Base-by-base conservation (phyloP, 1,139 yeast species). In the Diutina catenulata region DNA sequence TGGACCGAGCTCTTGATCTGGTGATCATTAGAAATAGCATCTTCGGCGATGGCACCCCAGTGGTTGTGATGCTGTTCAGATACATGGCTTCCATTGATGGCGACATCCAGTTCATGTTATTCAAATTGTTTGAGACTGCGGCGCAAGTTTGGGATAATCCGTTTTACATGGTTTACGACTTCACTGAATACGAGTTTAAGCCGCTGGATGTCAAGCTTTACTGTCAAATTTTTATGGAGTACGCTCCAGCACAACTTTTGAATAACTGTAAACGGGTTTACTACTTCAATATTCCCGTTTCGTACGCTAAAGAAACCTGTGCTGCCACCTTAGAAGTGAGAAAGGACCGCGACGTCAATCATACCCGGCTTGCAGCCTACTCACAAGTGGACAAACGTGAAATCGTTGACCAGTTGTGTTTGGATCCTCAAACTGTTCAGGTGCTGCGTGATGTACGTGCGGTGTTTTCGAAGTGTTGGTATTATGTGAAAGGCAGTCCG, bases 61-160 rank as follows among this genome's bases (percentile, higher is more conserved):
- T 77, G 19, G 60, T 83, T 19, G 75, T 80, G 1, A 52, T 82
- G 13, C 71, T 76, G 31, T 62, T 72, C 41, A 52, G 60, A 33
- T 59, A 65, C 43, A 55, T 74, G 46, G 53, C 57, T 36, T 49
- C 62, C 37, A 56, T 70, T 10, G 62, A 64, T 9, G 49, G 64
- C 37, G 83, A 80, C 42, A 57, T 71, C 1, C 80, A 80, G 37
- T 59, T 72, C 8, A 59, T 80, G 33, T 61, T 76, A 9, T 84
- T 73, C 53, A 69, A 80, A 45, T 51, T 79, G 18, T 68, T 82
- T 44, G 91, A 82, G 48, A 69, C 77, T 9, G 73, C 81, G 14
- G 70, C 80, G 41, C 82, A 80, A 49, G 68, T 82, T 38, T 83
- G 94, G 94, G 76, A 77, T 18, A 68, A 74, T 36, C 74, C 74